Percentiles rank a stretch among this genome's conserved stretches.
phyloP scores from a whole-genome alignment of 768 basidiomycete genomes.

The Rhizopogon roseolus region DNA sequence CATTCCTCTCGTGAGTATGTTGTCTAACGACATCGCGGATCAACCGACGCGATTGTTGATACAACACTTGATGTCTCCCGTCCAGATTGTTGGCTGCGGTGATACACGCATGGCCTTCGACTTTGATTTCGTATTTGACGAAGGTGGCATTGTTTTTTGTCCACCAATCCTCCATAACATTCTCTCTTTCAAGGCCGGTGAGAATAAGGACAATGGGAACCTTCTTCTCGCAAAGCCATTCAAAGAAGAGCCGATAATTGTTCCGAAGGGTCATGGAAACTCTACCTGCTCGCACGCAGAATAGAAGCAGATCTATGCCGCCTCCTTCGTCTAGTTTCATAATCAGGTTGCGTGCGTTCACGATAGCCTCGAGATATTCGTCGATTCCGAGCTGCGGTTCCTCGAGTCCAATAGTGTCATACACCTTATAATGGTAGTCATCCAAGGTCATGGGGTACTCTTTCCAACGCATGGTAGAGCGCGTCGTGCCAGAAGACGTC shows the following conservation, averaged over 20 bases:
- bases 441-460: constrained; percentile 23
- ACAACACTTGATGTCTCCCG: neutral
- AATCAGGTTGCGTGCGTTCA: constrained; percentile 31
- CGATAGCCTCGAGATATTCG: constrained; percentile 24
- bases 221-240: constrained; percentile 32
- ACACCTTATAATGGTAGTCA: constrained; percentile 18
- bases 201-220: constrained; percentile 29
- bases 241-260: constrained; percentile 31
- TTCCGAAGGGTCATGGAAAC: constrained; percentile 24
- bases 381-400: constrained; percentile 15
- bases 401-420: constrained; percentile 30
- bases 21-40: neutral
- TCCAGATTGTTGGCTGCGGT: constrained; percentile 20
- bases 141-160: constrained; percentile 16
- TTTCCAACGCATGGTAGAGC: constrained; percentile 25
- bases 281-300: constrained; percentile 29
- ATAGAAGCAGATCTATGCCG: constrained; percentile 28
- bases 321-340: constrained; percentile 25
- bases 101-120: constrained; percentile 27
- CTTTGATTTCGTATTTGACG: constrained; percentile 17
- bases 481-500: constrained; percentile 21
- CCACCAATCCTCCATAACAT: constrained; percentile 18
- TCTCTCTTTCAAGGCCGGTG: constrained; percentile 24
- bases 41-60: neutral
- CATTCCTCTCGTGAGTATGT: neutral